Percentiles rank a stretch among this genome's conserved stretches.
These are phyloP conservation scores for Venustampulla echinocandica DNA, from an alignment of 495 filamentous ascomycete species.

Conservation along the genomic window DNA sequence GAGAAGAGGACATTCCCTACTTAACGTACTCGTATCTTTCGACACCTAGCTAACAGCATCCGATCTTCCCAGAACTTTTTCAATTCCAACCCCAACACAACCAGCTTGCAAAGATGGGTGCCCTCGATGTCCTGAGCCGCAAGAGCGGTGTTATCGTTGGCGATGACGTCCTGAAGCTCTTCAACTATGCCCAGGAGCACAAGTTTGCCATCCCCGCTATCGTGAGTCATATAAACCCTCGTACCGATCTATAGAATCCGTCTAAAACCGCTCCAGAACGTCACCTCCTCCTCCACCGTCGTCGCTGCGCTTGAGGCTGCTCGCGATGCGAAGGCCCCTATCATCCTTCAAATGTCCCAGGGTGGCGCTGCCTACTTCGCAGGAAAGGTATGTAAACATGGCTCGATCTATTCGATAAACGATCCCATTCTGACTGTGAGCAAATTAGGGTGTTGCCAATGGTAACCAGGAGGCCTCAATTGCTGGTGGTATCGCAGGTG, in stretches of 20 bases:
- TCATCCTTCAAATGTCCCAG: conserved; percentile 87
- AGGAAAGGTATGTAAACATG: conserved; percentile 55
- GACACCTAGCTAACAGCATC: too few relatives aligned
- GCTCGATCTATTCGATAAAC: not conserved
- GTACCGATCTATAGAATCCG: not conserved
- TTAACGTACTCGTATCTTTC: too few relatives aligned
- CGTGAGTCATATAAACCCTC: conserved; percentile 38
- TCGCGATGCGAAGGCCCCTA: conserved; percentile 74
- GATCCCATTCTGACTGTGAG: conserved; percentile 8
- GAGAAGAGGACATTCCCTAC: too few relatives aligned
- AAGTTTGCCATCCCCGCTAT: conserved; percentile 87
- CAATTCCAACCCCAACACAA: too few relatives aligned
- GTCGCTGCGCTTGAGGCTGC: conserved; percentile 89
- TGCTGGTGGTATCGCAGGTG: conserved; percentile 75
- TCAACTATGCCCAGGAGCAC: conserved; percentile 78
- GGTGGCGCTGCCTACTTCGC: conserved; percentile 92
- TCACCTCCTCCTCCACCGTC: conserved; percentile 86
- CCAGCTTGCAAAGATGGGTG: conserved; percentile 59
- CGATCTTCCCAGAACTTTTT: too few relatives aligned
- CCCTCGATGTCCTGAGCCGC: conserved; percentile 55
- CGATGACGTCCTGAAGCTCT: conserved; percentile 75
- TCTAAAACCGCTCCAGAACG: conserved; percentile 43
- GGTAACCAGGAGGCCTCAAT: conserved; percentile 80
- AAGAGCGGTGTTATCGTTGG: conserved; percentile 83
- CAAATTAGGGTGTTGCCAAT: conserved; percentile 65